A percentile compares a stretch with the other conserved stretches of the same genome.
Evolutionary conservation across 129 eudicot genomes (phyloP).

Genomic region (Logfia minima): DNA sequence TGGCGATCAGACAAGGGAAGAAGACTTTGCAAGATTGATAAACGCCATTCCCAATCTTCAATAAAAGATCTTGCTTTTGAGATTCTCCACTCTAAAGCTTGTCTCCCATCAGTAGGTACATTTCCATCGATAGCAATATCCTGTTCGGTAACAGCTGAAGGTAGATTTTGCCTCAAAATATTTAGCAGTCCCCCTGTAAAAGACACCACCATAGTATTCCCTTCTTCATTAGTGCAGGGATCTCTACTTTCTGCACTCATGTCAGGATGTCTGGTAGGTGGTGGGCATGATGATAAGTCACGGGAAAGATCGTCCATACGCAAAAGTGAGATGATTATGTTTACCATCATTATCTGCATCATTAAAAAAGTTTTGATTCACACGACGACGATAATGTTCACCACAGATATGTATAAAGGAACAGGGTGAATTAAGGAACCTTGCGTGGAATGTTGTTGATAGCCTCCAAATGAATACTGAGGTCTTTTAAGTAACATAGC

Average conservation of each 20-base stretch:
- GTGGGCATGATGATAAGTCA: conserved; percentile 43
- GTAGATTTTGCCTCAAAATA: conserved; percentile 68
- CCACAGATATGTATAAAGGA: background rate
- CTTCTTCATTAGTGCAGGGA: conserved; percentile 49
- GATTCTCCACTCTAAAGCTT: conserved; percentile 91
- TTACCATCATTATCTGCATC: conserved; percentile 89
- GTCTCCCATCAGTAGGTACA: conserved; percentile 52
- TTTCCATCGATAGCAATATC: conserved; percentile 47
- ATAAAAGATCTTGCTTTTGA: conserved; percentile 68
- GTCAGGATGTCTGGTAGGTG: conserved; percentile 39
- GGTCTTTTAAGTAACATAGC: conserved; percentile 61
- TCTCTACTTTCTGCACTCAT: conserved; percentile 42
- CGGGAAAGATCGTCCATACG: conserved; percentile 68
- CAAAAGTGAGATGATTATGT: conserved; percentile 83
- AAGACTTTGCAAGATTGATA: conserved; percentile 86
- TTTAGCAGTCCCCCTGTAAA: conserved; percentile 65
- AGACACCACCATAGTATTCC: conserved; percentile 72
- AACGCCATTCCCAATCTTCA: conserved; percentile 99
- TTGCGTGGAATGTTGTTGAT: conserved; percentile 74
- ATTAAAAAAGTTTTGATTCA: conserved; percentile 7
- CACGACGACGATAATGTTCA: background rate
- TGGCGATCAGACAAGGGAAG: conserved; percentile 90
- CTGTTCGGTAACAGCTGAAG: conserved; percentile 54
- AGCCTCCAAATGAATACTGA: conserved; percentile 81
- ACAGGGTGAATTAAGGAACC: conserved; percentile 41